Conservation (phyloP, 179 eudicot species). For the Sideroxylon spinosum region DNA sequence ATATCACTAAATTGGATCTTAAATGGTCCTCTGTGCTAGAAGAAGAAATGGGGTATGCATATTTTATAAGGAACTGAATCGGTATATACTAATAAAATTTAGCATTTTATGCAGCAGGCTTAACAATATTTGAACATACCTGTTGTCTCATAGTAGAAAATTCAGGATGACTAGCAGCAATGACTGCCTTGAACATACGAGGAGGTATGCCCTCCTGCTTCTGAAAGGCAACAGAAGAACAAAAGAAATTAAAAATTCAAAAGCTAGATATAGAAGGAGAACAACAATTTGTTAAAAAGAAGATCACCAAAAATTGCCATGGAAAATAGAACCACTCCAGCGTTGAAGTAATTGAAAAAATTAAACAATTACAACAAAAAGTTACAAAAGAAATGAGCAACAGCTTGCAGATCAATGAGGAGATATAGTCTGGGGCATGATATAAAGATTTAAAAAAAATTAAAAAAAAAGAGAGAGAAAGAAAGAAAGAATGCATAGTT, state of each 20-base stretch:
- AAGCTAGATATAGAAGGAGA: not conserved
- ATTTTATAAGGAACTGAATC: constrained; percentile 8
- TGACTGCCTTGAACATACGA: constrained; percentile 92
- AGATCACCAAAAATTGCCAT: not conserved
- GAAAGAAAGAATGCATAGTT: not conserved
- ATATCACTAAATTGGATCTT: no score
- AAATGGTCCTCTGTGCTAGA: not conserved
- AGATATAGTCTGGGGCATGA: not conserved
- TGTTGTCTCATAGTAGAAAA: constrained; percentile 97
- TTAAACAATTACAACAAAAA: not conserved
- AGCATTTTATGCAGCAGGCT: not conserved
- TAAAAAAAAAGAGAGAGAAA: no score
- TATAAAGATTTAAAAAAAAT: no score
- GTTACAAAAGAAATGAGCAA: not conserved
- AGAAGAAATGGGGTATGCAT: not conserved
- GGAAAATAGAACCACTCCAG: not conserved
- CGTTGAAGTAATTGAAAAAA: not conserved
- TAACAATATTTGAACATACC: constrained; percentile 33
- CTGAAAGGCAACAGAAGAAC: constrained; percentile 34
- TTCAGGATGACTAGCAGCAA: constrained; percentile 97
- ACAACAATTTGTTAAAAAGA: not conserved
- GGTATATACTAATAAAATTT: not conserved
- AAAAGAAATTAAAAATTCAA: not conserved
- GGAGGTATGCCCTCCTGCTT: constrained; percentile 95
- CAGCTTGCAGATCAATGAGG: not conserved